Evolutionary conservation across 371 early-diverging fungal species (phyloP).

Genomic region (Mucor mucedo): DNA sequence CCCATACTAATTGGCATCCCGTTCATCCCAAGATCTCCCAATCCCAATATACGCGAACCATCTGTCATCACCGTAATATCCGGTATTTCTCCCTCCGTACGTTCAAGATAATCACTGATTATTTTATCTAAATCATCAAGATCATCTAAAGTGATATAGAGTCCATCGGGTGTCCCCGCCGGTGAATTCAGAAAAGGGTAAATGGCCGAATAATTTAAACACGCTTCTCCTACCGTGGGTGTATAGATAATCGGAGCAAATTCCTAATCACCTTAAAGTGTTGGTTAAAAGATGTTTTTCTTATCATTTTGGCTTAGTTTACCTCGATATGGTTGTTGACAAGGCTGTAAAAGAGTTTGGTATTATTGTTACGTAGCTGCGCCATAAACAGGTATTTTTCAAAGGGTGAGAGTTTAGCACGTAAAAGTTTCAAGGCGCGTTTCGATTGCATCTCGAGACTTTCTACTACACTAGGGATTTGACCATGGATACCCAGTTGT

Average conservation of each 20-base stretch:
- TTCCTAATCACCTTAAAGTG: slow-evolving; percentile 51
- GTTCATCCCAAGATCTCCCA: slow-evolving; percentile 90
- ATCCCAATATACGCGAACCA: slow-evolving; percentile 90
- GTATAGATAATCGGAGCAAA: slow-evolving; percentile 87
- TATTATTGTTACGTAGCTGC: slow-evolving; percentile 77
- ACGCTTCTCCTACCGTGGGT: slow-evolving; percentile 91
- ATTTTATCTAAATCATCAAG: slow-evolving; percentile 71
- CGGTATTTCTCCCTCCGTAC: slow-evolving; percentile 42
- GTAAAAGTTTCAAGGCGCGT: slow-evolving; percentile 73
- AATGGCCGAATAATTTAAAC: slow-evolving; percentile 86
- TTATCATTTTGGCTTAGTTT: slow-evolving; percentile 17
- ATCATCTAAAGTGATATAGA: slow-evolving; percentile 82
- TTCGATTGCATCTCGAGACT: slow-evolving; percentile 70
- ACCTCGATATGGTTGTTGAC: slow-evolving; percentile 77
- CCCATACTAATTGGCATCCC: slow-evolving; percentile 95
- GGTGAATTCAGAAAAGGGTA: slow-evolving; percentile 82
- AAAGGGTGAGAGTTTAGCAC: slow-evolving; percentile 64
- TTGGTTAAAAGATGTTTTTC: neutral
- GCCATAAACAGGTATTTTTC: slow-evolving; percentile 87
- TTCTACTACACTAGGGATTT: slow-evolving; percentile 76
- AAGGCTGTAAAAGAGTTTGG: slow-evolving; percentile 80
- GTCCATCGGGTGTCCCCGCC: slow-evolving; percentile 74
- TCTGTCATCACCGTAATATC: slow-evolving; percentile 92
- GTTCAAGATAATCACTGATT: slow-evolving; percentile 67
- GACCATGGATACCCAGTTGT: slow-evolving; percentile 66